A percentile compares a stretch with the other conserved stretches of the same genome.
These are phyloP conservation scores for Cucurbita moschata DNA, from an alignment of 306 rosid species.

Conservation along the genomic window DNA sequence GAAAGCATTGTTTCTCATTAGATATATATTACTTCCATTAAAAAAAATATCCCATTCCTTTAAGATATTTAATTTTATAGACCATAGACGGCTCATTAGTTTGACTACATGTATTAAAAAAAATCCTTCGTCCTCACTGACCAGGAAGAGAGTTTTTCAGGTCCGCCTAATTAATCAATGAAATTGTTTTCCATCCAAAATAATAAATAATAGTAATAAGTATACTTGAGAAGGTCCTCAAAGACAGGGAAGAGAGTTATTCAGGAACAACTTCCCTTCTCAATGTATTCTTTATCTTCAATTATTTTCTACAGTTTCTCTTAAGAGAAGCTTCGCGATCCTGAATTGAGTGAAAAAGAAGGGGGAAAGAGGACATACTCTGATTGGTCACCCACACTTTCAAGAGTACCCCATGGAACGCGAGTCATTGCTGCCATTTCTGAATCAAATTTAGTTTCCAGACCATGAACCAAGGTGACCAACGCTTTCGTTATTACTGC, in stretches of 20 bases:
- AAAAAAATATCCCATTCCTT: background rate
- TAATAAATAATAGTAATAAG: background rate
- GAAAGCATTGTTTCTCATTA: background rate
- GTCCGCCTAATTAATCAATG: too few species aligned
- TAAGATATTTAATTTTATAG: background rate
- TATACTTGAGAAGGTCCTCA: background rate
- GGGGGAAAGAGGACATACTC: conserved; percentile 36
- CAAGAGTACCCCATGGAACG: conserved; percentile 85
- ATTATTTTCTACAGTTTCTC: background rate
- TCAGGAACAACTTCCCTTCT: background rate
- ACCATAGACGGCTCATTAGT: background rate
- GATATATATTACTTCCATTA: background rate
- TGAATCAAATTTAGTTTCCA: conserved; percentile 88
- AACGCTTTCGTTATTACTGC: conserved; percentile 85
- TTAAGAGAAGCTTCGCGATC: background rate
- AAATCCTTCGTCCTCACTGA: background rate
- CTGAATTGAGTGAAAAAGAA: background rate
- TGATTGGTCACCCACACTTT: conserved; percentile 96
- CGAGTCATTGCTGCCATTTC: conserved; percentile 99
- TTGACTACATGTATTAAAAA: background rate
- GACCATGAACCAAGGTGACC: conserved; percentile 84
- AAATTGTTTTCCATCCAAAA: background rate
- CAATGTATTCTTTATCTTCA: background rate
- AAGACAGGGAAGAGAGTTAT: background rate
- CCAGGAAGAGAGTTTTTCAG: background rate